These are phyloP conservation scores for Cryphonectria parasitica DNA, from an alignment of 2,329 filamentous ascomycete species.

Conservation along the genomic window DNA sequence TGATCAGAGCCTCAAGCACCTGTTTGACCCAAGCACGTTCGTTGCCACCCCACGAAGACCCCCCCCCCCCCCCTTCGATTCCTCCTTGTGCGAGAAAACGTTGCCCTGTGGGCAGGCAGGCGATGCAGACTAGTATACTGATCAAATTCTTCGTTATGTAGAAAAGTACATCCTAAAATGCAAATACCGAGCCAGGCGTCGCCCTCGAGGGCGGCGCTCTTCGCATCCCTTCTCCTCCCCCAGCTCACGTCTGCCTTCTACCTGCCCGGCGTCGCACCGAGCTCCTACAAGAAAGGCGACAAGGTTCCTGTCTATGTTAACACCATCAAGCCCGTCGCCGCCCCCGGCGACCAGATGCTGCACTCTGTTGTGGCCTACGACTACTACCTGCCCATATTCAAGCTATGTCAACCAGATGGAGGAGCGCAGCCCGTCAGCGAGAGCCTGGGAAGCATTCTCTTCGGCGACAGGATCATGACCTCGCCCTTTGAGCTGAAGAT, in stretches of 20 bases:
- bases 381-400: slow-evolving; percentile 88
- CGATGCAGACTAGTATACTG: background rate
- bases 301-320: slow-evolving; percentile 90
- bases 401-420: slow-evolving; percentile 81
- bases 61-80: background rate
- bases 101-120: background rate
- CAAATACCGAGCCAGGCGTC: slow-evolving; percentile 50
- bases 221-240: slow-evolving; percentile 55
- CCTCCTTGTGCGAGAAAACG: background rate
- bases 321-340: slow-evolving; percentile 83
- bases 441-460: slow-evolving; percentile 92
- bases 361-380: slow-evolving; percentile 95
- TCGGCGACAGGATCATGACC: slow-evolving; percentile 96
- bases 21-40: background rate
- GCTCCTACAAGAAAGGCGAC: slow-evolving; percentile 82
- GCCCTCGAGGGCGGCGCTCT: slow-evolving; percentile 50
- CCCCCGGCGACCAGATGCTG: slow-evolving; percentile 75
- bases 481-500: slow-evolving; percentile 91
- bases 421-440: slow-evolving; percentile 82
- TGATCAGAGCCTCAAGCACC: background rate
- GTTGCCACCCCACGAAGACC: too few relatives aligned
- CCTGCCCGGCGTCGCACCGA: slow-evolving; percentile 92
- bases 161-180: slow-evolving; percentile 42
- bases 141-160: background rate
- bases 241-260: slow-evolving; percentile 78